A percentile compares a stretch with the other conserved stretches of the same genome.
Evolutionary conservation across 768 basidiomycete genomes (phyloP).

Genomic region (Punctularia strigosozonata): DNA sequence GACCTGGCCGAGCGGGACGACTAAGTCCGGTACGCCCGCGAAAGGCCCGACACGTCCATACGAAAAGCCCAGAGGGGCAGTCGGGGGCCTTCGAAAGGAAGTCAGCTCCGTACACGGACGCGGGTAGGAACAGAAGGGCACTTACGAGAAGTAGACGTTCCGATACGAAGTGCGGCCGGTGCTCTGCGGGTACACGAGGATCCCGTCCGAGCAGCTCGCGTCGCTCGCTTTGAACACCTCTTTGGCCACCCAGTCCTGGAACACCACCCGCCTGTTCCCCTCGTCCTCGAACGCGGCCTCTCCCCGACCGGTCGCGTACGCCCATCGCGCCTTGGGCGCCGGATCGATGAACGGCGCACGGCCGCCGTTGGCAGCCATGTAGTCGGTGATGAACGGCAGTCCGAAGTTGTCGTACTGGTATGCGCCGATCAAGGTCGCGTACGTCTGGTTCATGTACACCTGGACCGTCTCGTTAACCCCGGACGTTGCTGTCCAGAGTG

Average conservation of each 20-base stretch:
- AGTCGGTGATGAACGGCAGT: slow-evolving; percentile 17
- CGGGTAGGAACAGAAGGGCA: background rate
- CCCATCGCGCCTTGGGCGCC: slow-evolving; percentile 16
- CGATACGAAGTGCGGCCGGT: slow-evolving; percentile 13
- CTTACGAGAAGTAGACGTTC: slow-evolving; percentile 14
- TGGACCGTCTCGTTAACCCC: slow-evolving; percentile 12
- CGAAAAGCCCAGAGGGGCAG: slow-evolving; percentile 14
- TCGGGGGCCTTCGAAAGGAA: slow-evolving; percentile 9
- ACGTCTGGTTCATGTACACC: slow-evolving; percentile 15
- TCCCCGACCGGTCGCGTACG: slow-evolving; percentile 8
- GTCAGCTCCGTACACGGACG: background rate
- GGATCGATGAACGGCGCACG: slow-evolving; percentile 19
- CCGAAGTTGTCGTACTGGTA: slow-evolving; percentile 16
- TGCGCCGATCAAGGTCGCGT: slow-evolving; percentile 15
- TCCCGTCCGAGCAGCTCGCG: slow-evolving; percentile 15
- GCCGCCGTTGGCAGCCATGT: slow-evolving; percentile 11
- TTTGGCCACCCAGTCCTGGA: slow-evolving; percentile 18
- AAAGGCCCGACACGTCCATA: slow-evolving; percentile 12
- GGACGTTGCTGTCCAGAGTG: slow-evolving; percentile 12
- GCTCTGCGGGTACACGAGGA: slow-evolving; percentile 19
- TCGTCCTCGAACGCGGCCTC: slow-evolving; percentile 10
- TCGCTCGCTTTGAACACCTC: slow-evolving; percentile 10
- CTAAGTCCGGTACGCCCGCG: slow-evolving; percentile 18
- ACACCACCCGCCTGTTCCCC: slow-evolving; percentile 14
- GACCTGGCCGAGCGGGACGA: slow-evolving; percentile 19